phyloP scores from a whole-genome alignment of 83 land plant genomes.

The Isoetes engelmannii region DNA sequence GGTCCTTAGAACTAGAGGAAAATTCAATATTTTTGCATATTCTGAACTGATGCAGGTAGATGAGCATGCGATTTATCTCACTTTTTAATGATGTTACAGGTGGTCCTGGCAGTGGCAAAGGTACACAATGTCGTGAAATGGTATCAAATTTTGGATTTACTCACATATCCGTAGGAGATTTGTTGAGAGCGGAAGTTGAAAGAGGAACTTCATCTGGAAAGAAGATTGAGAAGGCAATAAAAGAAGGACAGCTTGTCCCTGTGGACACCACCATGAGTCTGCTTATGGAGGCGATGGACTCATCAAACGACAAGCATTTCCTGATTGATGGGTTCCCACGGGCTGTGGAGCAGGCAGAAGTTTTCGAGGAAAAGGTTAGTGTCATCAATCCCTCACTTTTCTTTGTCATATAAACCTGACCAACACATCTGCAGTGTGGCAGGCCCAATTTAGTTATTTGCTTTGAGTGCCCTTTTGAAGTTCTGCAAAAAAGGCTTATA shows the following conservation, averaged over 20 bases:
- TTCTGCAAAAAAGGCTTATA: constrained; percentile 15
- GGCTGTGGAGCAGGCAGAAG: constrained; percentile 31
- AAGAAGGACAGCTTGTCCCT: constrained; percentile 34
- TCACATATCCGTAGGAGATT: constrained; percentile 36
- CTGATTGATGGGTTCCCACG: constrained; percentile 40
- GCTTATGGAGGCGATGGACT: constrained; percentile 26
- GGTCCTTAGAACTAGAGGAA: not conserved
- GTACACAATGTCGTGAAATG: constrained; percentile 33
- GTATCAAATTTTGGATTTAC: constrained; percentile 32
- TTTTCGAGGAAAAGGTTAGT: constrained; percentile 27
- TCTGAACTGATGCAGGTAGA: not conserved
- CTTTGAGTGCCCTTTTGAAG: constrained; percentile 16
- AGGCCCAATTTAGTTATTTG: constrained; percentile 10
- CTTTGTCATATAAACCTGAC: not conserved
- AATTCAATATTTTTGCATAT: not conserved
- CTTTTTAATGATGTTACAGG: constrained; percentile 12
- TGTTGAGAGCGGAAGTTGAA: constrained; percentile 32
- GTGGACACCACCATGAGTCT: constrained; percentile 24
- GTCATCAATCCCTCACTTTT: not conserved
- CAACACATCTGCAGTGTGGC: not conserved
- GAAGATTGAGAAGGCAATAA: constrained; percentile 23
- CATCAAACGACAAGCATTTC: constrained; percentile 14
- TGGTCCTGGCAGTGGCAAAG: constrained; percentile 40
- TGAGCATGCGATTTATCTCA: not conserved
- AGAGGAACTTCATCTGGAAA: constrained; percentile 22